These are phyloP conservation scores for Pseudocercospora musae DNA, from an alignment of 2,329 filamentous ascomycete species.

Conservation along the genomic window DNA sequence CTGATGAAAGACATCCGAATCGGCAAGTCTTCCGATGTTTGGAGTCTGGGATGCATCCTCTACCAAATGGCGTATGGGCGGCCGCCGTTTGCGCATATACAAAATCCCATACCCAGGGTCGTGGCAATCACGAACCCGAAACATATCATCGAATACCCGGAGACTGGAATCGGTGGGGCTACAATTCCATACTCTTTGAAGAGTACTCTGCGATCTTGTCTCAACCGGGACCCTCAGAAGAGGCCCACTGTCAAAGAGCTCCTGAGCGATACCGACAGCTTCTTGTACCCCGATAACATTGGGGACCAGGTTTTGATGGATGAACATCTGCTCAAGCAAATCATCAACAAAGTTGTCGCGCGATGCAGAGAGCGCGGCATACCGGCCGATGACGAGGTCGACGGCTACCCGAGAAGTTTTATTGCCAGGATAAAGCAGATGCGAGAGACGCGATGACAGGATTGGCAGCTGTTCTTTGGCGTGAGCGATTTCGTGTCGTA, in stretches of 20 bases:
- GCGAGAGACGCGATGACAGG: conserved; percentile 32
- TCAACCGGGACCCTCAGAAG: conserved; percentile 56
- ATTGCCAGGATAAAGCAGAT: conserved; percentile 48
- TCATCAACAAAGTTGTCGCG: conserved; percentile 58
- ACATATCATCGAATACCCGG: conserved; percentile 69
- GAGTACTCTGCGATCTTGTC: conserved; percentile 55
- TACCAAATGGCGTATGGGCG: conserved; percentile 98
- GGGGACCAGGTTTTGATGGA: conserved; percentile 50
- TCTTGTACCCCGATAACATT: conserved; percentile 55
- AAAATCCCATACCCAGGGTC: conserved; percentile 80
- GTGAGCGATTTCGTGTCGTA: conserved; percentile 2
- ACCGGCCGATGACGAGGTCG: conserved; percentile 56
- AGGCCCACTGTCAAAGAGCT: conserved; percentile 58
- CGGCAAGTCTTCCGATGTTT: conserved; percentile 92
- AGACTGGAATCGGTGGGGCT: conserved; percentile 63
- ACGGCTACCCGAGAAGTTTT: conserved; percentile 46
- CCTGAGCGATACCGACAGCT: conserved; percentile 54
- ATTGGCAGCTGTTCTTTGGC: conserved; percentile 7
- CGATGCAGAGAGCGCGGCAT: conserved; percentile 56
- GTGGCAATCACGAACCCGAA: conserved; percentile 80
- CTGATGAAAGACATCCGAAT: conserved; percentile 83
- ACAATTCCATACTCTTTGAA: conserved; percentile 55
- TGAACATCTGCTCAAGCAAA: conserved; percentile 58
- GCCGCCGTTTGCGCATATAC: conserved; percentile 90
- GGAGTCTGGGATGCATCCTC: conserved; percentile 92